phyloP scores from a whole-genome alignment of 176 grass and related monocot genomes.

The Oryza longistaminata region DNA sequence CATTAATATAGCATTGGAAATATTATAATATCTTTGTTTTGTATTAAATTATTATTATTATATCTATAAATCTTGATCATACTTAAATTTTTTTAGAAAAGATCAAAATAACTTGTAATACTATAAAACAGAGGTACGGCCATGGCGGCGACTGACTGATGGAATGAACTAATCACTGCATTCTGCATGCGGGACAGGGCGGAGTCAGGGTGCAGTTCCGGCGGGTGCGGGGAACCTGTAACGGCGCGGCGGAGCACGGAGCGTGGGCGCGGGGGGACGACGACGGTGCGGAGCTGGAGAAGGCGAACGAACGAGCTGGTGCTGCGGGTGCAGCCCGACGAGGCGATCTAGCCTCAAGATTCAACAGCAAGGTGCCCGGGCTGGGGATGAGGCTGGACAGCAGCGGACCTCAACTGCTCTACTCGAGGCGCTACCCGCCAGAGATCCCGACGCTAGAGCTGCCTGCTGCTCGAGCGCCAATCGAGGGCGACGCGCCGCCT shows the following conservation, averaged over 20 bases:
- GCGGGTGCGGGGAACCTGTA: slow-evolving; percentile 87
- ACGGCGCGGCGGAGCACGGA: slow-evolving; percentile 27
- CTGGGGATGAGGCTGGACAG: slow-evolving; percentile 85
- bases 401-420: slow-evolving; percentile 76
- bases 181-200: slow-evolving; percentile 23
- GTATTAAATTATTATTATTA: too few species aligned
- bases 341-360: slow-evolving; percentile 95
- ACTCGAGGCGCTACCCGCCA: slow-evolving; percentile 57
- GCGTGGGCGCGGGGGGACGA: neutral
- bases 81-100: too few species aligned
- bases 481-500: slow-evolving; percentile 83
- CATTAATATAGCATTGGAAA: too few species aligned
- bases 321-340: slow-evolving; percentile 85
- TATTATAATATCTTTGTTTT: too few species aligned
- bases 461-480: slow-evolving; percentile 79
- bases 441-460: slow-evolving; percentile 99
- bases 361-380: slow-evolving; percentile 87
- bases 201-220: slow-evolving; percentile 96
- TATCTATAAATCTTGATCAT: too few species aligned
- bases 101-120: too few species aligned
- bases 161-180: too few species aligned
- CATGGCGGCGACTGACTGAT: neutral
- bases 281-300: slow-evolving; percentile 54
- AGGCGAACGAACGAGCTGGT: slow-evolving; percentile 84
- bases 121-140: too few species aligned